Evolutionary conservation across 495 filamentous ascomycete species (phyloP).

Genomic region (Chaetomium tenue): DNA sequence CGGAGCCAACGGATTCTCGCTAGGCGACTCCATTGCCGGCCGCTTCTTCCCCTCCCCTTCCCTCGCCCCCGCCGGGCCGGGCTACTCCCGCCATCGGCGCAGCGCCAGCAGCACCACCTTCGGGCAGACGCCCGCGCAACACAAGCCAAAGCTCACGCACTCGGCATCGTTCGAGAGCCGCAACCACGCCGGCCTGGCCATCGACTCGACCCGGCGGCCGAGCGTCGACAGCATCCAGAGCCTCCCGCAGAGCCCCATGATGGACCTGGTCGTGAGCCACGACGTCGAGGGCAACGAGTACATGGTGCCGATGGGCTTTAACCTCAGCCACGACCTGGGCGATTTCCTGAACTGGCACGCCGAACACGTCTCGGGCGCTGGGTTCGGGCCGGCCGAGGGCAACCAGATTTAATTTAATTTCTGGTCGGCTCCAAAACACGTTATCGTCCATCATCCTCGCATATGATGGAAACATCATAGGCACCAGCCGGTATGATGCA

Average conservation of each 20-base stretch:
- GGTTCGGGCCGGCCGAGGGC: neutral
- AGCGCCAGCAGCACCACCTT: constrained; percentile 23
- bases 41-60: constrained; percentile 18
- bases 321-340: constrained; percentile 52
- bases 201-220: constrained; percentile 23
- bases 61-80: neutral
- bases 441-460: too few species aligned
- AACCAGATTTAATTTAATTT: neutral
- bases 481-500: neutral
- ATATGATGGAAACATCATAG: too few species aligned
- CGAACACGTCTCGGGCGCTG: constrained; percentile 34
- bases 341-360: constrained; percentile 53
- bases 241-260: constrained; percentile 52
- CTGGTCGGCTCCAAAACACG: too few species aligned
- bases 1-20: neutral
- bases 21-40: constrained; percentile 20
- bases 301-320: constrained; percentile 55
- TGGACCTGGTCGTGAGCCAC: constrained; percentile 44
- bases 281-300: constrained; percentile 43
- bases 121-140: neutral
- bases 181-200: constrained; percentile 25
- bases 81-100: constrained; percentile 16
- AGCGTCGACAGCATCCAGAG: constrained; percentile 40
- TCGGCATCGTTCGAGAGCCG: constrained; percentile 2
- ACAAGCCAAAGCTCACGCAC: neutral